Conservation (phyloP, 2,329 filamentous ascomycete genomes). For the Xylariaceae sp. region DNA sequence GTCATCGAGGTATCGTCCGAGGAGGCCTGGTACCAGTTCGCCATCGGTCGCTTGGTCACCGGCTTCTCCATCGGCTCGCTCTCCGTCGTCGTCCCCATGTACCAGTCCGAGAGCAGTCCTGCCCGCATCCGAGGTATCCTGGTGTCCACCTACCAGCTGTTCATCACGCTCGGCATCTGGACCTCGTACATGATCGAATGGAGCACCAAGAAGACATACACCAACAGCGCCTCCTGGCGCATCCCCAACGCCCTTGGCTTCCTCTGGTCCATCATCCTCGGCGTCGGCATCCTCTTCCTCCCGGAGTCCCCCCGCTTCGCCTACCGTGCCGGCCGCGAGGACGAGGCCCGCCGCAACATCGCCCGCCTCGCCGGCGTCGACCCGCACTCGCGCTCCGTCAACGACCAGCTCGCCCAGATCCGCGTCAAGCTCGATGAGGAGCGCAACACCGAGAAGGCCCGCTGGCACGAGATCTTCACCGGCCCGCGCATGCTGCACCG, state of each 20-base stretch:
- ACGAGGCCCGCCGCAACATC: conserved; percentile 45
- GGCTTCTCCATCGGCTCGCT: conserved; percentile 62
- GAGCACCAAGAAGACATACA: conserved; percentile 39
- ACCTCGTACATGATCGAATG: conserved; percentile 55
- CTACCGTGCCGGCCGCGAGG: conserved; percentile 41
- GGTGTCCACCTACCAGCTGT: conserved; percentile 62
- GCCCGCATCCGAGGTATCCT: conserved; percentile 60
- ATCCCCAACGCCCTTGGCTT: conserved; percentile 57
- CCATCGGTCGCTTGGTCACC: conserved; percentile 60
- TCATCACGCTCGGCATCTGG: conserved; percentile 66
- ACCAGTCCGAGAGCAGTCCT: conserved; percentile 63
- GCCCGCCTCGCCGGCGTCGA: conserved; percentile 41
- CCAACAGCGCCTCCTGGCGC: conserved; percentile 50
- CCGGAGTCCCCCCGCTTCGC: conserved; percentile 52
- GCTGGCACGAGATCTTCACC: conserved; percentile 60
- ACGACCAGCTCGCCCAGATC: conserved; percentile 48
- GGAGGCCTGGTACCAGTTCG: conserved; percentile 58
- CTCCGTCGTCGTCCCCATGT: conserved; percentile 63
- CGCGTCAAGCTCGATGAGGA: conserved; percentile 47
- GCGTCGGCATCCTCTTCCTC: conserved; percentile 45
- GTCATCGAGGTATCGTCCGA: conserved; percentile 58
- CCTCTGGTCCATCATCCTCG: conserved; percentile 50
- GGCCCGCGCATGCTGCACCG: conserved; percentile 63
- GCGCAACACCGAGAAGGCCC: conserved; percentile 38
- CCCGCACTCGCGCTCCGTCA: conserved; percentile 35